Percentiles rank a stretch among this genome's conserved stretches.
Conservation (phyloP, 2,329 filamentous ascomycete genomes). For the Sarocladium kiliense region DNA sequence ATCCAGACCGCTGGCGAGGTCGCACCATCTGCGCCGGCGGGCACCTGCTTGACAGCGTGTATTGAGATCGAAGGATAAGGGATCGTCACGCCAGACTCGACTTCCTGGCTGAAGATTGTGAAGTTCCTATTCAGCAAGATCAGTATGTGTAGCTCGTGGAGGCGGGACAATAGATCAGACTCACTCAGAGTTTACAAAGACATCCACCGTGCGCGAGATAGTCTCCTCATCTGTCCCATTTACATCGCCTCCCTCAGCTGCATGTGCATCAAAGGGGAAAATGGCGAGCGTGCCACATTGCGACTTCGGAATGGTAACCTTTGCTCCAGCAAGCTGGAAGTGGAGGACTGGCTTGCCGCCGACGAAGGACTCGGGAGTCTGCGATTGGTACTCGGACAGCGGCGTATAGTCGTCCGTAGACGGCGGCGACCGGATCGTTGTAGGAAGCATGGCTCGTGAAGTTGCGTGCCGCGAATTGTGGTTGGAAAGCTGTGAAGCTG, state of each 20-base stretch:
- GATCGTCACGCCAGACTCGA: slow-evolving; percentile 58
- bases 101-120: slow-evolving; percentile 56
- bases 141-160: too few species aligned
- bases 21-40: slow-evolving; percentile 27
- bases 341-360: slow-evolving; percentile 67
- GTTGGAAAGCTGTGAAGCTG: too few species aligned
- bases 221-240: slow-evolving; percentile 24
- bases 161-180: slow-evolving; percentile 13
- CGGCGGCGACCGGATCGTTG: slow-evolving; percentile 54
- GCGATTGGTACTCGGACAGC: slow-evolving; percentile 63
- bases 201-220: slow-evolving; percentile 45
- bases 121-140: slow-evolving; percentile 34
- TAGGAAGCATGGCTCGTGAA: slow-evolving; percentile 34
- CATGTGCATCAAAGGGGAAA: slow-evolving; percentile 31
- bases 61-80: slow-evolving; percentile 71
- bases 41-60: slow-evolving; percentile 64
- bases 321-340: slow-evolving; percentile 51
- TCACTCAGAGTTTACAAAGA: slow-evolving; percentile 56
- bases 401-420: slow-evolving; percentile 54
- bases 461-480: not conserved
- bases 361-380: slow-evolving; percentile 69
- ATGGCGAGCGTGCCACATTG: slow-evolving; percentile 52
- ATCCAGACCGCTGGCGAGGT: slow-evolving; percentile 56
- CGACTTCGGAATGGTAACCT: slow-evolving; percentile 50
- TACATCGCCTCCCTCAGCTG: slow-evolving; percentile 24